Evolutionary conservation across 2,329 filamentous ascomycete species (phyloP).

Genomic region (Aspergillus luchuensis): DNA sequence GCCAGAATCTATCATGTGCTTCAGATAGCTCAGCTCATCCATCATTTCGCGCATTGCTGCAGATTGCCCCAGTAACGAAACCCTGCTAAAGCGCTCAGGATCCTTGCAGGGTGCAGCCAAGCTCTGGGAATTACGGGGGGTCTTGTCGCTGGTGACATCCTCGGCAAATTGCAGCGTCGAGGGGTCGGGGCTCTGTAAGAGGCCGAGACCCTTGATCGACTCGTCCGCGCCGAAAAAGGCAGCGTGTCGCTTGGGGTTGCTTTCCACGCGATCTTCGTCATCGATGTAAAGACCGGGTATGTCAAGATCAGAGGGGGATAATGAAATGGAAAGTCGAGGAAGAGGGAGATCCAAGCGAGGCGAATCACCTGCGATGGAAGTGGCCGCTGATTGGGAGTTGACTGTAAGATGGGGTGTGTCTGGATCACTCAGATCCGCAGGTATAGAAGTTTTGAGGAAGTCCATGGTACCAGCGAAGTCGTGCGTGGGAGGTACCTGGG

Average conservation of each 20-base stretch:
- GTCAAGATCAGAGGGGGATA: constrained; percentile 30
- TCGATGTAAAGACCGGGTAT: constrained; percentile 38
- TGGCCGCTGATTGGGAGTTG: constrained; percentile 33
- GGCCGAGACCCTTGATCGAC: constrained; percentile 31
- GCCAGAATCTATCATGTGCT: constrained; percentile 48
- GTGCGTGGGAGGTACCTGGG: constrained; percentile 22
- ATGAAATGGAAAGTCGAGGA: constrained; percentile 30
- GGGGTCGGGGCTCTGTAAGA: constrained; percentile 28
- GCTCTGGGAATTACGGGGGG: not conserved
- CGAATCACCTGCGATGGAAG: constrained; percentile 31
- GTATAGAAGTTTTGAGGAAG: constrained; percentile 26
- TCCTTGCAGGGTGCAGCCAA: constrained; percentile 5
- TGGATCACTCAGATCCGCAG: constrained; percentile 33
- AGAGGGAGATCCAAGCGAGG: constrained; percentile 27
- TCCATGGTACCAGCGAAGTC: constrained; percentile 26
- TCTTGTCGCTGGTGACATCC: constrained; percentile 7
- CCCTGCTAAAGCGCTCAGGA: constrained; percentile 19
- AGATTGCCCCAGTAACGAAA: constrained; percentile 31
- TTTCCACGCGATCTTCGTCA: constrained; percentile 35
- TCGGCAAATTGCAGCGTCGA: constrained; percentile 28
- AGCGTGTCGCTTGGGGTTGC: constrained; percentile 41
- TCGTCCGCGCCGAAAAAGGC: constrained; percentile 38
- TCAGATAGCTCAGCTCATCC: constrained; percentile 55
- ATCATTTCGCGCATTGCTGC: constrained; percentile 52
- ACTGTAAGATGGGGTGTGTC: constrained; percentile 41